Conservation (phyloP, 148 eudicot species). For the Spergularia marina region DNA sequence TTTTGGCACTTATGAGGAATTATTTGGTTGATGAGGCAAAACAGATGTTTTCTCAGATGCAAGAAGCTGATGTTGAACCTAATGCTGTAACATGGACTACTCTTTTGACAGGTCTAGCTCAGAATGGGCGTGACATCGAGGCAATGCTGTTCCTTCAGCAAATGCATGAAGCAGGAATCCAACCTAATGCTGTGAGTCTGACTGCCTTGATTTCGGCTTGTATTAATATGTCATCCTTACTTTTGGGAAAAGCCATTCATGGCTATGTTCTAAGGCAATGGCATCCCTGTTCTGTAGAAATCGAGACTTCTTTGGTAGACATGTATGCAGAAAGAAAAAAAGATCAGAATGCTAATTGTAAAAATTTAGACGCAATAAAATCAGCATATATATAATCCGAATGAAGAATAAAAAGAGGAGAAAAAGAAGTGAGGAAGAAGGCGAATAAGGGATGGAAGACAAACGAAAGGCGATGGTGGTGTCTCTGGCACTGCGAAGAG, state of each 20-base stretch:
- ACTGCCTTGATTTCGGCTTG: slow-evolving; percentile 41
- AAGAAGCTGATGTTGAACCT: slow-evolving; percentile 34
- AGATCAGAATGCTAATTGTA: too few species aligned
- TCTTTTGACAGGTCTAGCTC: slow-evolving; percentile 39
- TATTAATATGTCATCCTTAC: slow-evolving; percentile 30
- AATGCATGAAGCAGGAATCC: slow-evolving; percentile 41
- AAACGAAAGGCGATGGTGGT: slow-evolving; percentile 73
- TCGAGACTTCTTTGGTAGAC: slow-evolving; percentile 47
- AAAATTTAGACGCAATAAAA: too few species aligned
- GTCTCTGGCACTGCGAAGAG: slow-evolving; percentile 66
- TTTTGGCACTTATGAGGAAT: slow-evolving; percentile 38
- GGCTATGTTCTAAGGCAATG: slow-evolving; percentile 34
- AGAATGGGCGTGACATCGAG: slow-evolving; percentile 38
- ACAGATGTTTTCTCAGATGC: slow-evolving; percentile 42
- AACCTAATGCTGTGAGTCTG: slow-evolving; percentile 37
- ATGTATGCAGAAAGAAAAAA: slow-evolving; percentile 38
- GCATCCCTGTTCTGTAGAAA: slow-evolving; percentile 22
- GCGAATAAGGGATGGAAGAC: slow-evolving; percentile 21
- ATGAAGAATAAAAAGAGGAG: too few species aligned
- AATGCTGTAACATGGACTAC: slow-evolving; percentile 48
- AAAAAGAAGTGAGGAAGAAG: too few species aligned
- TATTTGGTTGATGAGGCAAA: slow-evolving; percentile 44
- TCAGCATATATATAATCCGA: too few species aligned
- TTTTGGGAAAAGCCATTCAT: slow-evolving; percentile 41
- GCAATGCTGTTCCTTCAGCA: slow-evolving; percentile 32